Base-by-base conservation (phyloP, 257 asterid species). In the Solanum gracilifrons region DNA sequence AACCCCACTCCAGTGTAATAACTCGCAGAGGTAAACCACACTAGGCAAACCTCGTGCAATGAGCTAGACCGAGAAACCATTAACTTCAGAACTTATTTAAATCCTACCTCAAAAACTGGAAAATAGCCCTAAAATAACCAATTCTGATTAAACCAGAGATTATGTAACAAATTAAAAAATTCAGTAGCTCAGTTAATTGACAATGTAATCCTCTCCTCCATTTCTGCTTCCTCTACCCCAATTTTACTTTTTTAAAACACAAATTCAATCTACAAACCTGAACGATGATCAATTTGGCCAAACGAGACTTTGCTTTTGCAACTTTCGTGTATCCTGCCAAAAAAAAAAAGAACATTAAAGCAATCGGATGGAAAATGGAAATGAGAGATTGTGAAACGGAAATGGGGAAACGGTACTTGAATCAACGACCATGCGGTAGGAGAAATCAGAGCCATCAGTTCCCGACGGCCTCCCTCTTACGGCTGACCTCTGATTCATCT, bases 391-490 rank as follows among this genome's bases (percentile, higher is more conserved):
- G 18, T 12, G 7, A 64, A 64, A 39, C 5, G 7, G 51, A 51
- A 71, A 69, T 2, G 48, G 4, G 16, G 27, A 39, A 23, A 31
- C 33, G 69, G 37, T 74, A 95, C 99, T 93, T 46, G 98, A 94
- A 90, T 97, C 98, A 66, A 97, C 98, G 83, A 95, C 99, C 99
- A 97, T 97, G 86, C 99, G 98, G 87, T 90, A 95, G 60, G 98
- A 95, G 90, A 92, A 97, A 92, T 95, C 99, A 37, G 97, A 95
- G 39, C 99, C 98, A 60, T 97, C 99, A 5, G 98, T 94, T 71
- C 98, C 98, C n/a, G 94, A 91, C 64, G 99, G 99, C 91, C 99
- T 92, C 84, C 95, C 97, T 58, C 82, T 74, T 36, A 21, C 6
- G 20, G 31, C 31, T 35, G 66, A 90, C 80, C 99, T 92, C 86